Evolutionary conservation across 2,329 filamentous ascomycete species (phyloP).

Genomic region (Diplodia scrobiculata): DNA sequence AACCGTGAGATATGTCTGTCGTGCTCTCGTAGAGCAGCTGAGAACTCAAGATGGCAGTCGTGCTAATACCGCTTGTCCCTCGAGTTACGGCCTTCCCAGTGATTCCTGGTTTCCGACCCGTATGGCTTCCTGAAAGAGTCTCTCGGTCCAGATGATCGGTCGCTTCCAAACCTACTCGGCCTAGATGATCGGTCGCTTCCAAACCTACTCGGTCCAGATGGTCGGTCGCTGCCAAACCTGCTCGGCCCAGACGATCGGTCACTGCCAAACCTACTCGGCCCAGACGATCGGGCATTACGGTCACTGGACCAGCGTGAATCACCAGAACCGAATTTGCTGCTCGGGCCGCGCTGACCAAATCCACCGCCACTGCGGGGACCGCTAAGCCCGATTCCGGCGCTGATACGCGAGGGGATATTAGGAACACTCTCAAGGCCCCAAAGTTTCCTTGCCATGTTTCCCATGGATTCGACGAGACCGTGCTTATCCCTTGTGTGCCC

Average conservation of each 20-base stretch:
- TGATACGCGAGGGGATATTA: neutral
- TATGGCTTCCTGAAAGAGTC: no score
- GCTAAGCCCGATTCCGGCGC: neutral
- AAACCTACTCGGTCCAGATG: no score
- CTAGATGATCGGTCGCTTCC: no score
- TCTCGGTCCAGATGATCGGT: no score
- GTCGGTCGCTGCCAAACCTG: neutral
- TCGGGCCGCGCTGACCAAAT: neutral
- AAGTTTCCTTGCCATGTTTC: slow-evolving; percentile 50
- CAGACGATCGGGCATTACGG: no score
- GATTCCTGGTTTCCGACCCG: neutral
- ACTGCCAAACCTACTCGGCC: neutral
- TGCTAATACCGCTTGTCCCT: neutral
- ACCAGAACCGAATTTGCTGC: neutral
- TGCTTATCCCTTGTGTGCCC: slow-evolving; percentile 41
- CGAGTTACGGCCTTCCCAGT: neutral
- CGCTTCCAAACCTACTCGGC: no score
- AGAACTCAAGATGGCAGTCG: slow-evolving; percentile 28
- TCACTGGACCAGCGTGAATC: no score
- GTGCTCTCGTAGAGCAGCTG: slow-evolving; percentile 29
- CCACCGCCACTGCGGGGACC: neutral
- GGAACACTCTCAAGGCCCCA: slow-evolving; percentile 51
- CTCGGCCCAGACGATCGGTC: neutral
- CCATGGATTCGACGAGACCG: slow-evolving; percentile 49
- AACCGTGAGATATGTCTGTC: neutral